Base-by-base conservation (phyloP, 2,329 filamentous ascomycete species). In the Albifimbria verrucaria region DNA sequence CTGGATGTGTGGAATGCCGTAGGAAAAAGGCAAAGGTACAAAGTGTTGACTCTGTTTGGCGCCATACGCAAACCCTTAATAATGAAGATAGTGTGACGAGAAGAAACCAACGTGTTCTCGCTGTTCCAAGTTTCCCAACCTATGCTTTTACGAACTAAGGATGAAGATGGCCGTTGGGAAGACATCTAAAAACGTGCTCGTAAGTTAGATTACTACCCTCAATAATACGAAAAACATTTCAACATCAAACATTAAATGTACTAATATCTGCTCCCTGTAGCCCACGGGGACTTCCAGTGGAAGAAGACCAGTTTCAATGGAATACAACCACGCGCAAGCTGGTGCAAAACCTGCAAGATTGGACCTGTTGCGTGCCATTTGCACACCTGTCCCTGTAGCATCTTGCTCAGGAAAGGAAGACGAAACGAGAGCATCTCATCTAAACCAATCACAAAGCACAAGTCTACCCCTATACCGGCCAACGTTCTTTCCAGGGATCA, bases 21-120 rank as follows among this genome's bases (percentile, higher is more conserved):
- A 54, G 52, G 45, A 56, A 56, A 28, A 56, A 54, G 28, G 52
- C 54, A 17, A 56, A 56, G 45, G 54, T 47, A 43, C 7, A 12
- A 5, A 5, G 20, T 6, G 12, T n/a, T 39, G 26, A n/a, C 18
- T n/a, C 32, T 4, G n/a, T n/a, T n/a, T n/a, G n/a, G n/a, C n/a
- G 18, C 32, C 32, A 12, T 39, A 15, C 15, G 18, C 32, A 39
- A 4, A 18, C 25, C 7, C 6, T 7, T 36, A 7, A 21, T 44
- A 12, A 43, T 28, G 4, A 2, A 3, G 17, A 2, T 7, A 54
- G 49, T 54, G 54, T 11, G 54, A 56, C 1, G 52, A 55, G 26
- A 52, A 52, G 28, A 54, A 45, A 5, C 52, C 52, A 1, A 36
- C 42, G 0, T 56, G 52, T 7, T 51, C 54, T 3, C n/a, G 52